Conservation (phyloP, 768 basidiomycete genomes). For the Mycena rosella region DNA sequence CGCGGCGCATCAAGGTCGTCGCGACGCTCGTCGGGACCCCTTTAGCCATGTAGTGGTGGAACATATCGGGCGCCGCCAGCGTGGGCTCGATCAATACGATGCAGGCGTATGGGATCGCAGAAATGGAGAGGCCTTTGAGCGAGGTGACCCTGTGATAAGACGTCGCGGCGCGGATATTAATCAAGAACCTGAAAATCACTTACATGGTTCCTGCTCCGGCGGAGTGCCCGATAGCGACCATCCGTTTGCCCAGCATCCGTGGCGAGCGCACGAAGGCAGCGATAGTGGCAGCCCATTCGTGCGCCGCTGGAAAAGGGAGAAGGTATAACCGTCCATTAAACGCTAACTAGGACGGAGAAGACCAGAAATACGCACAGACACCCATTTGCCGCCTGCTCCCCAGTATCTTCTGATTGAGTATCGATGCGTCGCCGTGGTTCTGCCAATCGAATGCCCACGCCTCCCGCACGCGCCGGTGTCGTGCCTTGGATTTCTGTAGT, state of each 20-base stretch:
- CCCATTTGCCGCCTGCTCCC: constrained; percentile 36
- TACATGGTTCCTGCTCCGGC: constrained; percentile 45
- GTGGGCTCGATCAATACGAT: constrained; percentile 52
- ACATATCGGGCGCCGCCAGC: constrained; percentile 44
- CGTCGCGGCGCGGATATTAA: background rate
- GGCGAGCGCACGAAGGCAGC: constrained; percentile 38
- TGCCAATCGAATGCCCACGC: constrained; percentile 58
- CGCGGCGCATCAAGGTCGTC: constrained; percentile 41
- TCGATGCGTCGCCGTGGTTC: constrained; percentile 53
- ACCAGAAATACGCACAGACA: constrained; percentile 37
- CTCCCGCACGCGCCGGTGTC: constrained; percentile 48
- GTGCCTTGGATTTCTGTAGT: constrained; percentile 37
- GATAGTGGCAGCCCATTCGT: constrained; percentile 43
- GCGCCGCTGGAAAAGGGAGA: constrained; percentile 38
- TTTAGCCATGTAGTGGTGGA: constrained; percentile 37
- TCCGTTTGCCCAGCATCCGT: constrained; percentile 37
- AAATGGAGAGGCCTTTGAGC: background rate
- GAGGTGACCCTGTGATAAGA: constrained; percentile 37
- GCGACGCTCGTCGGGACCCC: constrained; percentile 33
- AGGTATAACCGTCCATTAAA: background rate
- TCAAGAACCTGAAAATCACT: constrained; percentile 23
- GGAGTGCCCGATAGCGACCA: constrained; percentile 46
- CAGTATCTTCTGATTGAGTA: constrained; percentile 47
- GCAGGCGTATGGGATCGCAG: constrained; percentile 37
- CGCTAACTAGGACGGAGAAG: background rate